Conservation (phyloP, 2,329 filamentous ascomycete species). For the Neofusicoccum umdonicola region DNA sequence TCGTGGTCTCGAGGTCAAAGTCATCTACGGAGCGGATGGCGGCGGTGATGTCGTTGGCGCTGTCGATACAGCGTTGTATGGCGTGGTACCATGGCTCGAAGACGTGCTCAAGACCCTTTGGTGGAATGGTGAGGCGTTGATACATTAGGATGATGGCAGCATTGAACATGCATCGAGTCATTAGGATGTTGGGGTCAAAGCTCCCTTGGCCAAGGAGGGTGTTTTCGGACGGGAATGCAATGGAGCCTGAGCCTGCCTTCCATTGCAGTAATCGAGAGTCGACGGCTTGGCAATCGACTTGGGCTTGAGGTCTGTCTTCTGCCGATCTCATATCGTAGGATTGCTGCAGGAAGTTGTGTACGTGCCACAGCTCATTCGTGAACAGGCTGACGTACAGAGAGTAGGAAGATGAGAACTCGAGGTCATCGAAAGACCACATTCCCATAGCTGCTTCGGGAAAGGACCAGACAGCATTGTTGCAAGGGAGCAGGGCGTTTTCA, state of each 20-base stretch:
- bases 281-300: constrained; percentile 25
- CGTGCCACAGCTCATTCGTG: constrained; percentile 26
- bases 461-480: constrained; percentile 28
- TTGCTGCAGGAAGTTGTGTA: constrained; percentile 28
- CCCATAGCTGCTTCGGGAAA: constrained; percentile 26
- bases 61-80: constrained; percentile 29
- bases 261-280: constrained; percentile 26
- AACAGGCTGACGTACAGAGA: constrained; percentile 28
- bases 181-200: constrained; percentile 26
- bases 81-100: constrained; percentile 29
- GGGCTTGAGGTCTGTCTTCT: constrained; percentile 25
- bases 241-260: constrained; percentile 25
- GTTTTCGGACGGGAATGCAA: constrained; percentile 20
- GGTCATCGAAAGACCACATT: constrained; percentile 23
- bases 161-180: constrained; percentile 27
- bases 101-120: constrained; percentile 22
- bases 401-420: constrained; percentile 25
- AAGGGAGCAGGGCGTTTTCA: constrained; percentile 24
- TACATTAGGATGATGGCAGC: constrained; percentile 27
- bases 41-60: constrained; percentile 27
- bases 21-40: constrained; percentile 24
- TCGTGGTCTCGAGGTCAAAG: constrained; percentile 24
- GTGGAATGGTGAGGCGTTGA: constrained; percentile 24
- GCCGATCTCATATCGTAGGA: constrained; percentile 26
- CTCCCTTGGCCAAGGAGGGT: constrained; percentile 14